Conservation (phyloP, 129 eudicot genomes). For the Flaveria bidentis region DNA sequence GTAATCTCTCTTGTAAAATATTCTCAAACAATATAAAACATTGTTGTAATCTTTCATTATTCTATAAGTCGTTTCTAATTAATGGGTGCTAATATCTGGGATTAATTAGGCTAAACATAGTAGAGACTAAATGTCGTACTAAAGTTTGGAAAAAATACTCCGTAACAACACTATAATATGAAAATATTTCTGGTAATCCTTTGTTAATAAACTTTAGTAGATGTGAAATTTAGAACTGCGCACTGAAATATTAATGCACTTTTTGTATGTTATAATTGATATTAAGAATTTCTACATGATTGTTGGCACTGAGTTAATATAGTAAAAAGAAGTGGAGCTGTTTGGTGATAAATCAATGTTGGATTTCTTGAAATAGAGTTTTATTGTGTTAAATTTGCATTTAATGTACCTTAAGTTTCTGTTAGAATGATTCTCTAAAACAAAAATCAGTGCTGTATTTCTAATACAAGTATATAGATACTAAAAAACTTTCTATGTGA, state of each 20-base stretch:
- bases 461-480: not conserved
- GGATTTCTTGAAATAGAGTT: not conserved
- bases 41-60: too few relatives aligned
- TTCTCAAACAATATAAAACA: too few relatives aligned
- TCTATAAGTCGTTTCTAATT: too few relatives aligned
- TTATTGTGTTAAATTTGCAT: not conserved
- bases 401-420: not conserved
- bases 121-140: too few relatives aligned
- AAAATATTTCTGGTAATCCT: not conserved
- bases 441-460: not conserved
- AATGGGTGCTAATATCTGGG: too few relatives aligned
- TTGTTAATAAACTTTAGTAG: not conserved
- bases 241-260: not conserved
- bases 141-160: too few relatives aligned
- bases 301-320: not conserved
- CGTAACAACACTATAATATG: too few relatives aligned
- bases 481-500: not conserved
- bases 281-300: not conserved
- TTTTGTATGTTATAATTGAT: not conserved
- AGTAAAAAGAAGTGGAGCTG: not conserved
- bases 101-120: too few relatives aligned
- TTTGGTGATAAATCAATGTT: slow-evolving; percentile 1
- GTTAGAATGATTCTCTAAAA: not conserved
- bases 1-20: too few relatives aligned
- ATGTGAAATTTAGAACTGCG: not conserved